These are phyloP conservation scores for Flagelloscypha sp. DNA, from an alignment of 768 basidiomycete species.

Conservation along the genomic window DNA sequence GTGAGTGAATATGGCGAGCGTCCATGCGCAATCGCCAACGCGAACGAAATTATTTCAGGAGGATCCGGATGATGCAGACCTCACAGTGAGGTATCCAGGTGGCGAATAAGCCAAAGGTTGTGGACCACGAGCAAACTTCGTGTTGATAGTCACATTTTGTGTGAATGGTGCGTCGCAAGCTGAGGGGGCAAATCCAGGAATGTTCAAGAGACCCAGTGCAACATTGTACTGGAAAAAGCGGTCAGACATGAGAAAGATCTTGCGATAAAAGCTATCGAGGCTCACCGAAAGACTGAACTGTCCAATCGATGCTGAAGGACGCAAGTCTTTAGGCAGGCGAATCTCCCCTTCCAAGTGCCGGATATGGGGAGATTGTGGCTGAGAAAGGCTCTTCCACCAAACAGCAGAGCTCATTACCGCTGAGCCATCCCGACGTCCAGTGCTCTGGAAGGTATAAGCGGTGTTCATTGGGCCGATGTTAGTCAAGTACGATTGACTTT, in stretches of 20 bases:
- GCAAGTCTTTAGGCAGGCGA: constrained; percentile 39
- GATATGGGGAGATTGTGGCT: constrained; percentile 20
- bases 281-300: constrained; percentile 45
- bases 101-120: constrained; percentile 42
- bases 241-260: constrained; percentile 5
- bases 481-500: too few relatives aligned
- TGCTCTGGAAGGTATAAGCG: constrained; percentile 4
- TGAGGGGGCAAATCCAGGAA: constrained; percentile 26
- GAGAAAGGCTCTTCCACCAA: constrained; percentile 44
- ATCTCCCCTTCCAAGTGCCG: constrained; percentile 48
- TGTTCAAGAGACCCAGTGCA: constrained; percentile 37
- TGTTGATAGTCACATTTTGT: constrained; percentile 46
- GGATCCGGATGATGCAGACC: too few relatives aligned
- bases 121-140: constrained; percentile 42
- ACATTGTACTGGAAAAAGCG: constrained; percentile 33
- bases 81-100: constrained; percentile 43
- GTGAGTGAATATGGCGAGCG: too few relatives aligned
- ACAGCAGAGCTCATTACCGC: too few relatives aligned
- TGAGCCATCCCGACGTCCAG: constrained; percentile 29
- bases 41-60: too few relatives aligned
- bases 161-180: constrained; percentile 32
- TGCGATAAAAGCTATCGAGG: constrained; percentile 2
- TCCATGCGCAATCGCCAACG: too few relatives aligned
- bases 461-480: not conserved
- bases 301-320: constrained; percentile 41